Evolutionary conservation across 164 flowering plant genomes (phyloP).

Genomic region (Magnolia changhungtana): DNA sequence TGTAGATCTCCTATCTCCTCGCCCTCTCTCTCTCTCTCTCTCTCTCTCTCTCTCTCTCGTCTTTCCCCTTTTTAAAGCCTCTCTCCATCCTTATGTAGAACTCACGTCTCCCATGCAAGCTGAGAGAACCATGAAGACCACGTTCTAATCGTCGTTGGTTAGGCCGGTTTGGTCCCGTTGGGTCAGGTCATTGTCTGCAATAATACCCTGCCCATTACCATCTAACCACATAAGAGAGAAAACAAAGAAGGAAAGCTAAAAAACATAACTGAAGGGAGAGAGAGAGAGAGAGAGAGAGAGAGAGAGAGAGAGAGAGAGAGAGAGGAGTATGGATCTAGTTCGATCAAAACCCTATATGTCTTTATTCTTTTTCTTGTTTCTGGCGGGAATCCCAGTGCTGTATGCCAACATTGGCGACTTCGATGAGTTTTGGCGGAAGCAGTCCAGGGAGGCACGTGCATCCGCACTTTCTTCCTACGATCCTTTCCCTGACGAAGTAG

Average conservation of each 20-base stretch:
- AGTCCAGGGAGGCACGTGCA: conserved; percentile 1
- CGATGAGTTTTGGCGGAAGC: conserved; percentile 14
- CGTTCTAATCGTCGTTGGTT: background rate
- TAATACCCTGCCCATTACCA: background rate
- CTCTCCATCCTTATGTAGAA: too few relatives aligned
- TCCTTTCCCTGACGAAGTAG: conserved; percentile 9
- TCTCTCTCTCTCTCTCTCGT: too few relatives aligned
- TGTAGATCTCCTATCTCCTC: too few relatives aligned
- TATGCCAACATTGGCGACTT: conserved; percentile 1
- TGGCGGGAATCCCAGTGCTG: background rate
- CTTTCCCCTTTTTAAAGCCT: too few relatives aligned
- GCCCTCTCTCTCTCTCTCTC: too few relatives aligned
- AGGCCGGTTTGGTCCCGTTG: background rate
- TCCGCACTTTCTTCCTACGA: conserved; percentile 9
- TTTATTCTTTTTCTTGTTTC: background rate
- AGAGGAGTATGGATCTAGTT: background rate
- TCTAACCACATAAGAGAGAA: background rate
- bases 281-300: background rate
- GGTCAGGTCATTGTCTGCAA: background rate
- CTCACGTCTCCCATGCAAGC: too few relatives aligned
- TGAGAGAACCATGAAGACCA: background rate
- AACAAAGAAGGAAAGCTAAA: background rate
- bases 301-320: background rate
- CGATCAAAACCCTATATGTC: background rate
- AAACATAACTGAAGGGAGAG: background rate